phyloP scores from a whole-genome alignment of 257 asterid species.

The Gentiana dahurica region DNA sequence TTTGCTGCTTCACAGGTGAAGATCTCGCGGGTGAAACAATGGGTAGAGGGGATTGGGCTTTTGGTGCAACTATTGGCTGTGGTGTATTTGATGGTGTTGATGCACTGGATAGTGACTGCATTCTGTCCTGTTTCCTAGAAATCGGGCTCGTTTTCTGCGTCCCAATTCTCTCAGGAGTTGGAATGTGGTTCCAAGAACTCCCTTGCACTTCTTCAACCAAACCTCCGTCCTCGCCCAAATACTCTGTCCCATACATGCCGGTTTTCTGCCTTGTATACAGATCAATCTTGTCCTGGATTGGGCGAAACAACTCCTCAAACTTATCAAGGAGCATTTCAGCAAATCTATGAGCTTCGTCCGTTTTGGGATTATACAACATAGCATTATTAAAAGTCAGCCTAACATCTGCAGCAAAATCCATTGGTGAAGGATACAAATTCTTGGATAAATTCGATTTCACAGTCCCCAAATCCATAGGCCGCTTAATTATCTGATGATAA shows the following conservation, averaged over 20 bases:
- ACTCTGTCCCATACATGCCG: slow-evolving; percentile 17
- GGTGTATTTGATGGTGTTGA: slow-evolving; percentile 7
- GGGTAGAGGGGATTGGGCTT: slow-evolving; percentile 17
- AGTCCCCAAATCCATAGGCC: slow-evolving; percentile 95
- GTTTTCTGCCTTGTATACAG: slow-evolving; percentile 18
- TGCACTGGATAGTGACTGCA: too few relatives aligned
- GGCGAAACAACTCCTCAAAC: slow-evolving; percentile 72
- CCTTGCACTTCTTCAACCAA: slow-evolving; percentile 63
- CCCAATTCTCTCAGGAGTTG: too few relatives aligned
- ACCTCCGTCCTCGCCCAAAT: slow-evolving; percentile 8
- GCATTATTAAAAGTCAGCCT: slow-evolving; percentile 89
- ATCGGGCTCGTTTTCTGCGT: too few relatives aligned
- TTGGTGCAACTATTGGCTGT: slow-evolving; percentile 1
- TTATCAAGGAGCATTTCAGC: slow-evolving; percentile 49
- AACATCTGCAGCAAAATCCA: slow-evolving; percentile 70
- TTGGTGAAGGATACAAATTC: slow-evolving; percentile 39
- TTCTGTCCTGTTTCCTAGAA: too few relatives aligned
- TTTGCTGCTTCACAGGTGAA: slow-evolving; percentile 28
- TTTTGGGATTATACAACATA: slow-evolving; percentile 76
- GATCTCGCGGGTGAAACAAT: slow-evolving; percentile 55
- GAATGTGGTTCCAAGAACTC: too few relatives aligned
- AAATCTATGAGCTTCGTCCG: slow-evolving; percentile 51
- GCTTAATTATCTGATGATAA: slow-evolving; percentile 75
- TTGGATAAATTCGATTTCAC: slow-evolving; percentile 57
- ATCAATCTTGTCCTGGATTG: slow-evolving; percentile 46